Conservation (phyloP, 2,329 filamentous ascomycete genomes). For the Colletotrichum camelliae region DNA sequence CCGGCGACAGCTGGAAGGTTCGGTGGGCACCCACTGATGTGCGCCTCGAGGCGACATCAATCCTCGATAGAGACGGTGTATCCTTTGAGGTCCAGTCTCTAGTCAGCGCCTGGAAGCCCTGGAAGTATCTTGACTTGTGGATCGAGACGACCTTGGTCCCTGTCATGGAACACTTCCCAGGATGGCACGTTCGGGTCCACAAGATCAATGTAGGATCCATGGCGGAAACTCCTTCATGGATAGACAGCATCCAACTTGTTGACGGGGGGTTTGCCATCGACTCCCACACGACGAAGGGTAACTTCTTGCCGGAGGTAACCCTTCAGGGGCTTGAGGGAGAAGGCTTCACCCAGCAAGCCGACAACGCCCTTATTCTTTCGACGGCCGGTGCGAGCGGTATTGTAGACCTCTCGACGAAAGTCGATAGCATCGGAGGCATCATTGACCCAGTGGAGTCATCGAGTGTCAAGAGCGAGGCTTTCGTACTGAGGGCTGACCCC, state of each 20-base stretch:
- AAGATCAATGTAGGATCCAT: not conserved
- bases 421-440: not conserved
- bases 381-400: constrained; percentile 16
- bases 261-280: constrained; percentile 23
- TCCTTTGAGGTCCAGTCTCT: not conserved
- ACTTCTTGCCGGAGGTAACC: not conserved
- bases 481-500: constrained; percentile 19
- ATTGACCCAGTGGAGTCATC: not conserved
- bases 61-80: not conserved
- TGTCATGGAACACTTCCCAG: not conserved
- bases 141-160: constrained; percentile 19
- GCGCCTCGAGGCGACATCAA: not conserved
- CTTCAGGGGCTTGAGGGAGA: not conserved
- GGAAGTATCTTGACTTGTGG: constrained; percentile 1
- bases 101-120: constrained; percentile 21
- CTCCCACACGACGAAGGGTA: not conserved
- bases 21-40: constrained; percentile 15
- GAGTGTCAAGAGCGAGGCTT: not conserved
- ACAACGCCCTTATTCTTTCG: not conserved
- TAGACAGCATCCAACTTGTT: constrained; percentile 7
- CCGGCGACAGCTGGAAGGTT: constrained; percentile 19
- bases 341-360: not conserved
- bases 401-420: not conserved
- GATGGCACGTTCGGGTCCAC: constrained; percentile 22
- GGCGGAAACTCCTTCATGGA: not conserved